Evolutionary conservation across 1,139 yeast species (phyloP).

Genomic region (Diutina siamensis): DNA sequence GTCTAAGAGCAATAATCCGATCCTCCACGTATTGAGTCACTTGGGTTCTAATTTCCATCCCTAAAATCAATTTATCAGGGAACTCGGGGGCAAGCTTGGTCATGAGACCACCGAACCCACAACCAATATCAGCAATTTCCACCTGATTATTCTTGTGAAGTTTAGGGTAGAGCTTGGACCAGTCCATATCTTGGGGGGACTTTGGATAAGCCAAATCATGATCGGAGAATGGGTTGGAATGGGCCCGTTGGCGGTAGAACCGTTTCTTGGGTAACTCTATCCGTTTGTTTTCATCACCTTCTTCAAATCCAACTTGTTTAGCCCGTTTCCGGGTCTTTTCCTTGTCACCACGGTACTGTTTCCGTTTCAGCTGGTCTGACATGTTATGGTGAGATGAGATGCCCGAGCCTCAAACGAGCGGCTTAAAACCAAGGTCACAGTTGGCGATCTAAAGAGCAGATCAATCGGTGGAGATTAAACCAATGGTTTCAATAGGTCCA

Average conservation of each 20-base stretch:
- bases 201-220: slow-evolving; percentile 83
- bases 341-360: slow-evolving; percentile 27
- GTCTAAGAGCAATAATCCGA: slow-evolving; percentile 76
- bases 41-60: slow-evolving; percentile 97
- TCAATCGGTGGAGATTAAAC: no score
- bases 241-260: slow-evolving; percentile 93
- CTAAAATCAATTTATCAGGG: slow-evolving; percentile 65
- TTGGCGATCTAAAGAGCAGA: no score
- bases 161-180: slow-evolving; percentile 68
- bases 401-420: no score
- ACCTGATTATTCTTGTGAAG: slow-evolving; percentile 42
- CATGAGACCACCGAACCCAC: slow-evolving; percentile 93
- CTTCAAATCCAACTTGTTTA: slow-evolving; percentile 23
- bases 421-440: no score
- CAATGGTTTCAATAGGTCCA: no score
- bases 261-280: slow-evolving; percentile 68
- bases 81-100: slow-evolving; percentile 70
- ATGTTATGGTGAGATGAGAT: slow-evolving; percentile 3
- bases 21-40: slow-evolving; percentile 97
- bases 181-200: slow-evolving; percentile 75
- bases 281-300: slow-evolving; percentile 9
- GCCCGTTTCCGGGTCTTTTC: slow-evolving; percentile 23
- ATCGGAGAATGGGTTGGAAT: slow-evolving; percentile 94
- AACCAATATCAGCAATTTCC: slow-evolving; percentile 92
- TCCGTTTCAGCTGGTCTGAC: slow-evolving; percentile 16